Conservation (phyloP, 2,329 filamentous ascomycete species). For the Diaporthe nobilis region DNA sequence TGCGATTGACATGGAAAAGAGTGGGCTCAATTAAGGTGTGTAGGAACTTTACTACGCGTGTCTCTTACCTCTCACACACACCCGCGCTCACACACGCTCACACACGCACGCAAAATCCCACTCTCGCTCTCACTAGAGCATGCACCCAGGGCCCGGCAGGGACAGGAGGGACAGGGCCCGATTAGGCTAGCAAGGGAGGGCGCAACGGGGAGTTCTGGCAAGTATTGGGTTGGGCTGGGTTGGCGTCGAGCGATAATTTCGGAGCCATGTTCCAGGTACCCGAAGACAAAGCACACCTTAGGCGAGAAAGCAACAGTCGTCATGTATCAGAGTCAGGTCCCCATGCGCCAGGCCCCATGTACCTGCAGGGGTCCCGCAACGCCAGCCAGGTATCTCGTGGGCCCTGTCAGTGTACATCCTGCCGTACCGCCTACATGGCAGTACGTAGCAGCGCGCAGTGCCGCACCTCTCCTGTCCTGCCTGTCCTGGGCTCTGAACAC, state of each 20-base stretch:
- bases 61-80: slow-evolving; percentile 12
- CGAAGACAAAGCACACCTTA: slow-evolving; percentile 39
- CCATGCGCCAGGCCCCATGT: slow-evolving; percentile 34
- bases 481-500: slow-evolving; percentile 8
- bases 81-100: neutral
- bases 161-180: slow-evolving; percentile 16
- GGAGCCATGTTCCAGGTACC: slow-evolving; percentile 39
- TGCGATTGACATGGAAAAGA: slow-evolving; percentile 39
- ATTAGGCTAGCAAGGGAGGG: slow-evolving; percentile 33
- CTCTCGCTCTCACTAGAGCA: slow-evolving; percentile 10
- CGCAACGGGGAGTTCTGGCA: slow-evolving; percentile 25
- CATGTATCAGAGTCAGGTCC: slow-evolving; percentile 40
- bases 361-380: slow-evolving; percentile 37
- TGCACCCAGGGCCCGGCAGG: neutral
- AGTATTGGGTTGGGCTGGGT: slow-evolving; percentile 29
- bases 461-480: neutral
- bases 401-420: slow-evolving; percentile 4
- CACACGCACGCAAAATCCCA: neutral
- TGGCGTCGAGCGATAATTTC: slow-evolving; percentile 34
- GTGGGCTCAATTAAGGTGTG: slow-evolving; percentile 37
- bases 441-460: neutral
- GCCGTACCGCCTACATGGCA: slow-evolving; percentile 18
- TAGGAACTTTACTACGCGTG: slow-evolving; percentile 28
- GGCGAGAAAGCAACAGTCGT: slow-evolving; percentile 41
- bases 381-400: slow-evolving; percentile 20